Percentiles rank a stretch among this genome's conserved stretches.
Evolutionary conservation across 2,329 filamentous ascomycete species (phyloP).

Genomic region (Cyphellophora europaea): DNA sequence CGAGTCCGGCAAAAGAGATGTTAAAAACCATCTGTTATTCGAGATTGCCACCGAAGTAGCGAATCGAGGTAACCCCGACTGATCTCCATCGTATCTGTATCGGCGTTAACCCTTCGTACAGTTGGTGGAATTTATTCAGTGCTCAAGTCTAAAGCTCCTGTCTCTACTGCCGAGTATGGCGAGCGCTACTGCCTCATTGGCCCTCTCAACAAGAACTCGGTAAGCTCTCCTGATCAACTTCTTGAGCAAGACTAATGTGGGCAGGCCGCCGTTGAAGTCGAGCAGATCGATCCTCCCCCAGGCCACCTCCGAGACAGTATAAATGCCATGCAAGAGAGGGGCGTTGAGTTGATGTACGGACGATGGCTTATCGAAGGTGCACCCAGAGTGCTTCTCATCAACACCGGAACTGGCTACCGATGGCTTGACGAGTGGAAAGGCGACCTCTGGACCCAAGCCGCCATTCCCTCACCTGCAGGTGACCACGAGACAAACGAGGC

Average conservation of each 20-base stretch:
- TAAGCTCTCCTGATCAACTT: constrained; percentile 35
- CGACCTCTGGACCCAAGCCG: constrained; percentile 85
- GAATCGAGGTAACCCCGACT: constrained; percentile 63
- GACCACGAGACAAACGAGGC: constrained; percentile 97
- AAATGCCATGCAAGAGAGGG: constrained; percentile 83
- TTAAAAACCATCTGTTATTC: constrained; percentile 92
- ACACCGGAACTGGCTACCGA: constrained; percentile 85
- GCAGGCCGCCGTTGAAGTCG: constrained; percentile 96
- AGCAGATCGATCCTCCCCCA: constrained; percentile 77
- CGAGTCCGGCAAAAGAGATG: constrained; percentile 49
- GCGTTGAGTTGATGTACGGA: constrained; percentile 83
- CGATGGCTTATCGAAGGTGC: constrained; percentile 97
- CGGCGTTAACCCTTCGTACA: constrained; percentile 26
- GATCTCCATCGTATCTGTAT: constrained; percentile 10
- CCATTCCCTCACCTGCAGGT: constrained; percentile 83
- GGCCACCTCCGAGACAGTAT: constrained; percentile 75
- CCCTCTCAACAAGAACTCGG: constrained; percentile 82
- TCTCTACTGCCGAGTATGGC: constrained; percentile 97
- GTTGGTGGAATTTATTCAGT: constrained; percentile 99
- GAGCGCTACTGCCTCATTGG: constrained; percentile 93
- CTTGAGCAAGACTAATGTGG: no score
- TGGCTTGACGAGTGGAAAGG: constrained; percentile 95
- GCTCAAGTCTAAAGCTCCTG: constrained; percentile 95
- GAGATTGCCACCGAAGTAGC: constrained; percentile 96
- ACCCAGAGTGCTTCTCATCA: constrained; percentile 84